Percentiles rank a stretch among this genome's conserved stretches.
Conservation (phyloP, 2,329 filamentous ascomycete genomes). For the Xylariales sp. region DNA sequence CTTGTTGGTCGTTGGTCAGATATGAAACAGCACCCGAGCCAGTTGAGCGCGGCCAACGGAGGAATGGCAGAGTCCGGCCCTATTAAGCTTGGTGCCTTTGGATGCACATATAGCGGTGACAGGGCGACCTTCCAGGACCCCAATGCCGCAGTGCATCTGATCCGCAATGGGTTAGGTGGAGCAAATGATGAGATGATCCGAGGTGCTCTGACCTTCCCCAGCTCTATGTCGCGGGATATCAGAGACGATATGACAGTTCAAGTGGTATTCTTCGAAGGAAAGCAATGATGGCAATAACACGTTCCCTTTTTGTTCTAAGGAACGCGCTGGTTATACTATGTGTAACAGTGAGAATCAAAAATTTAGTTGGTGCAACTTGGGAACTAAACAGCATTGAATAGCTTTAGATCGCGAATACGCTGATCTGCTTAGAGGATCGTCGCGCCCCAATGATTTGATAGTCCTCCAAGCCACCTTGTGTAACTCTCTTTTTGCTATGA, state of each 20-base stretch:
- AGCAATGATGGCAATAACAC: background rate
- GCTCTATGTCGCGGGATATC: conserved; percentile 59
- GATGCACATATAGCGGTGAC: conserved; percentile 36
- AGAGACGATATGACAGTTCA: conserved; percentile 78
- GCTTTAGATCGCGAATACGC: too few species aligned
- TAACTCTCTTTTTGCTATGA: too few species aligned
- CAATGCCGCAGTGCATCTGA: conserved; percentile 76
- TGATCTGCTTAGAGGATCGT: too few species aligned
- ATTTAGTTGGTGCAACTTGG: too few species aligned
- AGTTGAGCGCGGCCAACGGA: background rate
- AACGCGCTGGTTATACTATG: too few species aligned
- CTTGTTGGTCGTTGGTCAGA: conserved; percentile 52
- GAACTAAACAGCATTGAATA: too few species aligned
- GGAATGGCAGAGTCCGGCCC: conserved; percentile 12
- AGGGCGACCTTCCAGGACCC: conserved; percentile 74
- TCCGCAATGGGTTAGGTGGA: conserved; percentile 77
- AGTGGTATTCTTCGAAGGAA: conserved; percentile 63
- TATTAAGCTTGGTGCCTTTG: conserved; percentile 17
- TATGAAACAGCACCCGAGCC: conserved; percentile 17
- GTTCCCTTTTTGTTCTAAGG: too few species aligned
- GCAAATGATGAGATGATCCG: conserved; percentile 69
- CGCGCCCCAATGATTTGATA: too few species aligned
- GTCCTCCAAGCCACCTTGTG: too few species aligned
- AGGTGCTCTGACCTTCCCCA: conserved; percentile 66
- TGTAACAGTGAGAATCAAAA: too few species aligned